A percentile compares a stretch with the other conserved stretches of the same genome.
These are phyloP conservation scores for Sclerotinia sclerotiorum DNA, from an alignment of 2,329 filamentous ascomycete genomes.

Conservation along the genomic window DNA sequence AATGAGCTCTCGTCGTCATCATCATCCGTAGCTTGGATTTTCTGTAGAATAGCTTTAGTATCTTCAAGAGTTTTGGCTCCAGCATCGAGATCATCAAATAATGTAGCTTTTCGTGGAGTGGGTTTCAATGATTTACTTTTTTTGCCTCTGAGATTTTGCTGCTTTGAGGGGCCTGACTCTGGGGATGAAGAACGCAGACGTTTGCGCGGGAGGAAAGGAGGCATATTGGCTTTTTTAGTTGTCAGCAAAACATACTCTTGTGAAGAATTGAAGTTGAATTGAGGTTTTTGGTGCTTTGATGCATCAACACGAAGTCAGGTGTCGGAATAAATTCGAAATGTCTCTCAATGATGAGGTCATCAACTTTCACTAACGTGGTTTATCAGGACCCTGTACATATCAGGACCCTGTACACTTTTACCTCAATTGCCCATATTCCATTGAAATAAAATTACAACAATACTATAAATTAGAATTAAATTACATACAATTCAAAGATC, in stretches of 20 bases:
- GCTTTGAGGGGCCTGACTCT: slow-evolving; percentile 31
- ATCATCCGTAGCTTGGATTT: slow-evolving; percentile 48
- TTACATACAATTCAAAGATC: too few species aligned
- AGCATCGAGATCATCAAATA: slow-evolving; percentile 62
- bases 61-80: slow-evolving; percentile 45
- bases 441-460: too few species aligned
- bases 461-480: too few species aligned
- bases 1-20: slow-evolving; percentile 43
- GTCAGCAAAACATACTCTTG: slow-evolving; percentile 14
- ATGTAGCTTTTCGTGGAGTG: slow-evolving; percentile 52
- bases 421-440: too few species aligned
- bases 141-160: slow-evolving; percentile 25
- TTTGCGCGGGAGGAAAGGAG: slow-evolving; percentile 67
- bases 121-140: slow-evolving; percentile 30
- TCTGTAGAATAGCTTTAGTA: slow-evolving; percentile 46
- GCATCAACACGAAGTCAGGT: slow-evolving; percentile 17
- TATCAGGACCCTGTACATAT: too few species aligned
- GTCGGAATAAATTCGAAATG: neutral
- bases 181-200: slow-evolving; percentile 54
- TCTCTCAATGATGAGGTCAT: slow-evolving; percentile 1
- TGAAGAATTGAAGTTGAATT: neutral
- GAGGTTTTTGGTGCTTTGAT: neutral
- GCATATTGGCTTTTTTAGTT: slow-evolving; percentile 50
- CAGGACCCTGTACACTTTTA: too few species aligned
- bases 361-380: neutral